Evolutionary conservation across 768 basidiomycete genomes (phyloP), one percentile per base, ranked within the genome.

Genomic region (Naganishia kalamii): DNA sequence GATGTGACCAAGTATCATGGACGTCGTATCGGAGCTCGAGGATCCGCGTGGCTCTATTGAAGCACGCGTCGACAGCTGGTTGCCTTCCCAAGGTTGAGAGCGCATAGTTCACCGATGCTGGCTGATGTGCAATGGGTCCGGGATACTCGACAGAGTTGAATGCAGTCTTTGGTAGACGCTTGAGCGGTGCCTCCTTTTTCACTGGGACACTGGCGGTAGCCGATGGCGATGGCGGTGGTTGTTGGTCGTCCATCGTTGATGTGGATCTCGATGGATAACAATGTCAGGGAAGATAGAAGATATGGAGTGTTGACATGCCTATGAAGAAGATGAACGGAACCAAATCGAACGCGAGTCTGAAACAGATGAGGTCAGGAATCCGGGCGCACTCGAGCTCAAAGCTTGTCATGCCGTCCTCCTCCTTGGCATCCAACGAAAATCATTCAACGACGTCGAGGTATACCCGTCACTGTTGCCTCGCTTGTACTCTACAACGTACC

Each of bases 1-100:
- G 89, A 74, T 94, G 92, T 0, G 87, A 83, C 71, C 89, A 92
- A 0, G 86, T 84, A 64, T 90, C 87, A 2, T 82, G 84, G 0
- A 87, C 85, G 61, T 86, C 83, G 60, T 94, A 81, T 54, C 83
- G 83, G 46, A 96, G 82, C 75, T 98, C 92, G 21, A 97, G 78
- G 3, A 87, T 75, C 25, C 59, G 50, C 1, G 69, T 48, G 2
- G 71, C 66, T 4, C 68, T 68, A 65, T 78, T 77, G 80, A 98
- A 93, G 15, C 87, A 89, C 52, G 80, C 82, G 63, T 92, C 87
- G 3, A 97, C 80, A 66, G 82, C 83, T 29, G 33, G 33, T 47
- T 46, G 66, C 7, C 27, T 46, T 13, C 62, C 61, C 30, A 68
- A 30, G 17, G 33, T 44, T 3, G n/a, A 32, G 15, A 68, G 27